phyloP scores from a whole-genome alignment of 768 basidiomycete genomes.

The Amanita molliuscula region DNA sequence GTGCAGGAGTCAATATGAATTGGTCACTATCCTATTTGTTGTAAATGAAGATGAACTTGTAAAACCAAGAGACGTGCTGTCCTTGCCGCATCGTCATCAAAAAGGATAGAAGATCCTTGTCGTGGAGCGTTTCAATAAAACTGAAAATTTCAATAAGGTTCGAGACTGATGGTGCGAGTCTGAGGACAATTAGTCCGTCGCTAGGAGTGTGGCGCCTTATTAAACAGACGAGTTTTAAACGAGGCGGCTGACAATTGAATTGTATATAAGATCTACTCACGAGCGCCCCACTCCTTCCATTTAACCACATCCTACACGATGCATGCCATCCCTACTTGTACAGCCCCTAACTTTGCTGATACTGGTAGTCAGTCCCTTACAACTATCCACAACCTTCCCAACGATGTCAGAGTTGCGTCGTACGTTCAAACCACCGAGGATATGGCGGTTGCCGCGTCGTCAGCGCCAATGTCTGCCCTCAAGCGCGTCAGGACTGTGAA shows the following conservation, averaged over 20 bases:
- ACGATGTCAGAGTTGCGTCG: too few species aligned
- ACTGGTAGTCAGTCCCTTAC: not conserved
- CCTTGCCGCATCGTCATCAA: not conserved
- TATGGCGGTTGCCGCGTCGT: not conserved
- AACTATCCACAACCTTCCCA: not conserved
- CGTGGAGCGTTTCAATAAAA: too few species aligned
- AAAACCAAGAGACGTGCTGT: not conserved
- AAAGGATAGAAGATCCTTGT: too few species aligned
- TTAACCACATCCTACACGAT: not conserved
- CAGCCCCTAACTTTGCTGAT: not conserved
- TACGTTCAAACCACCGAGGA: not conserved
- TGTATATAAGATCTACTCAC: not conserved
- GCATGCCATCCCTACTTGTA: not conserved
- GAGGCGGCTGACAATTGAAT: not conserved
- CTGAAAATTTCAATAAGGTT: not conserved
- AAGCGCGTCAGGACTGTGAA: too few species aligned
- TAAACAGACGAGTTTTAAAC: too few species aligned
- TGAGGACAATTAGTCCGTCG: too few species aligned
- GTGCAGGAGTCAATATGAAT: not conserved
- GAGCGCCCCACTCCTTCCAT: not conserved
- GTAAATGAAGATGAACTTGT: not conserved
- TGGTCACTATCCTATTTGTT: not conserved
- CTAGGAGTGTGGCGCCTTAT: too few species aligned
- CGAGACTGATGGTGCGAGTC: too few species aligned
- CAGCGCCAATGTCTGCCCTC: not conserved